phyloP scores from a whole-genome alignment of 192 early-diverging fungal genomes.

The Linnemannia schmuckeri region DNA sequence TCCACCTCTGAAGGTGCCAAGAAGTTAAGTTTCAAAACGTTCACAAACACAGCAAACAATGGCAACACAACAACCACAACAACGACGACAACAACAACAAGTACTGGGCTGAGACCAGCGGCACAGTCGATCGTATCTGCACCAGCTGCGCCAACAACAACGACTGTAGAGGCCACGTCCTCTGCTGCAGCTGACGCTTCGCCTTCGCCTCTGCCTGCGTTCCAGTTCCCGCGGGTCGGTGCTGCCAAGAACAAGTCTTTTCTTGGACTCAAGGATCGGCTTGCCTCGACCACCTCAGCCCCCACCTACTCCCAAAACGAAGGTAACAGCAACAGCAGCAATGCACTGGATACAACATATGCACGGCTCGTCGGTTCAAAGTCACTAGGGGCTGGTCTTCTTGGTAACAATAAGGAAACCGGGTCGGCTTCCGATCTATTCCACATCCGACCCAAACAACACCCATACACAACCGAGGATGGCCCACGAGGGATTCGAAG shows the following conservation, averaged over 20 bases:
- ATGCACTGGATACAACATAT: slow-evolving; percentile 4
- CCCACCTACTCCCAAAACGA: not conserved
- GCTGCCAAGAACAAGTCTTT: slow-evolving; percentile 31
- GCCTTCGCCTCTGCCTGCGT: not conserved
- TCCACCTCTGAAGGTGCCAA: not conserved
- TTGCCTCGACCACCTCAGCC: slow-evolving; percentile 10
- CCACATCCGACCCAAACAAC: slow-evolving; percentile 41
- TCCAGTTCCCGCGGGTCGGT: slow-evolving; percentile 35
- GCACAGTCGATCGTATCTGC: slow-evolving; percentile 8
- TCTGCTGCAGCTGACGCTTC: slow-evolving; percentile 6
- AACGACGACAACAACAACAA: not conserved
- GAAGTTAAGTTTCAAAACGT: not conserved
- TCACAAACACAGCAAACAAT: slow-evolving; percentile 7
- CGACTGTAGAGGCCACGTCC: not conserved
- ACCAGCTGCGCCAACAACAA: slow-evolving; percentile 10
- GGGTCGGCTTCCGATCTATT: slow-evolving; percentile 26
- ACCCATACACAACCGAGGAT: slow-evolving; percentile 29
- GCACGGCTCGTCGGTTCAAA: slow-evolving; percentile 27
- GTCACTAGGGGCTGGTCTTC: not conserved
- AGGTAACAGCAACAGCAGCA: not conserved
- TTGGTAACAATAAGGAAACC: not conserved
- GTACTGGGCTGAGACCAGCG: slow-evolving; percentile 5
- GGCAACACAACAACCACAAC: not conserved
- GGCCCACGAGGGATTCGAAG: slow-evolving; percentile 44
- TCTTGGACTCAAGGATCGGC: slow-evolving; percentile 27